Evolutionary conservation across 2,329 filamentous ascomycete species (phyloP), one percentile per base, ranked within the genome.

Genomic region (Aspergillus niger): DNA sequence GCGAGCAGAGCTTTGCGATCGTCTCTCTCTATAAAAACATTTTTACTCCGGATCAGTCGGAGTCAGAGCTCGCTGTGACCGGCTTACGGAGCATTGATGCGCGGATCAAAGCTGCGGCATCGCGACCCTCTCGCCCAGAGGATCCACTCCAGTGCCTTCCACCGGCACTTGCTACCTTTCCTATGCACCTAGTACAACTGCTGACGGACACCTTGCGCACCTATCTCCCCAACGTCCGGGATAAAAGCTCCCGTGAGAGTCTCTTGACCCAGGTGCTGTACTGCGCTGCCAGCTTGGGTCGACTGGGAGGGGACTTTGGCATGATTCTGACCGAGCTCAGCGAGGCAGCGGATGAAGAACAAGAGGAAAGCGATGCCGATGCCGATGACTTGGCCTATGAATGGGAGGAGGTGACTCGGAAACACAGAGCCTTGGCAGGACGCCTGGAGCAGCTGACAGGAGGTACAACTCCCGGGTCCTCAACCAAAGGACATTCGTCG

Each of bases 1-100:
- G 95, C 55, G 95, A 99, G 77, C 95, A 99, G 76, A 97, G 91
- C 73, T 99, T 99, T 75, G 91, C 89, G 47, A 96, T 98, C 62
- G 87, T 98, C 28, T 96, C 92, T 60, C 92, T 98, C 84, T 97
- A 96, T 76, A 91, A 89, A 70, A 95, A 90, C 70, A 92, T 98
- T 57, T 96, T 96, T 70, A 88, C 90, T 0, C 82, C 85, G 3
- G 83, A 86, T 24, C 72, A 77, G 32, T 70, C 74, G 3, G 75
- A 77, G 11, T 67, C 72, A 2, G 75, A 75, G 2, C 58, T 69
- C 39, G 67, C 69, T 13, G 63, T 68, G 50, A 58, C 69, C 10
- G 65, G 66, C 24, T 54, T 74, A 59, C 69, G 69, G 43, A 70
- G 68, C 24, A 60, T 70, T 20, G 71, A 74, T 52, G 60, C 70